Base-by-base conservation (phyloP, 2,329 filamentous ascomycete species). In the Aspergillus spinulosporus region DNA sequence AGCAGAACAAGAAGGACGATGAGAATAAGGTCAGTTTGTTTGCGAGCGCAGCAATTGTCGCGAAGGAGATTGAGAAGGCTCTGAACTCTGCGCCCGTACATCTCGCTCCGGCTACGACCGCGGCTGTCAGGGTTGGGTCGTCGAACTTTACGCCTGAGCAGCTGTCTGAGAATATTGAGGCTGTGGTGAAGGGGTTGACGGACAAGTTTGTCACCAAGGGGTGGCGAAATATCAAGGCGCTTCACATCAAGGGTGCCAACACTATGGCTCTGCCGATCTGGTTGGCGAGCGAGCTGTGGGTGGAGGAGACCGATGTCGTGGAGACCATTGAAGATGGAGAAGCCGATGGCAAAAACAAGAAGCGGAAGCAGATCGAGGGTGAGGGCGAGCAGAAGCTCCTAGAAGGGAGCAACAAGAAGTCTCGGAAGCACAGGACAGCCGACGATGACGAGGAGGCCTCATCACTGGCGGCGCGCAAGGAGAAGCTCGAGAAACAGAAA, bases 181-280 rank as follows among this genome's bases (percentile, higher is more conserved):
- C 85, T 15, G 89, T 93, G 3, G 83, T 85, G 26, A 75, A 82
- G 44, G 82, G 81, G 2, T 75, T 97, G 67, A 85, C 92, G 5
- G 86, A 89, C 60, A 92, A 89, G 73, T 89, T 88, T 70, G 85
- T 97, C 44, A 85, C 92, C 14, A 87, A 93, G 72, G 88, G 92
- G 68, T 97, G 92, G 92, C 85, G 84, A 68, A 94, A 93, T 72
- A 83, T 97, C 61, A 87, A 88, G 74, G 84, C 85, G 61, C 78
- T 99, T 59, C 92, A 96, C 74, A 82, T 99, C 80, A 99, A 97
- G 82, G 90, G 91, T 2, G 88, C 90, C 29, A 86, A 90, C 69
- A 96, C 93, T 3, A 88, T 87, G 59, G 89, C 93, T 6, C 81
- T 99, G 68, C 94, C 94, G n/a, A 87, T 99, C 70, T 99, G 92